Percentiles rank a stretch among this genome's conserved stretches.
Conservation (phyloP, 306 rosid species). For the Amphicarpaea edgeworthii region DNA sequence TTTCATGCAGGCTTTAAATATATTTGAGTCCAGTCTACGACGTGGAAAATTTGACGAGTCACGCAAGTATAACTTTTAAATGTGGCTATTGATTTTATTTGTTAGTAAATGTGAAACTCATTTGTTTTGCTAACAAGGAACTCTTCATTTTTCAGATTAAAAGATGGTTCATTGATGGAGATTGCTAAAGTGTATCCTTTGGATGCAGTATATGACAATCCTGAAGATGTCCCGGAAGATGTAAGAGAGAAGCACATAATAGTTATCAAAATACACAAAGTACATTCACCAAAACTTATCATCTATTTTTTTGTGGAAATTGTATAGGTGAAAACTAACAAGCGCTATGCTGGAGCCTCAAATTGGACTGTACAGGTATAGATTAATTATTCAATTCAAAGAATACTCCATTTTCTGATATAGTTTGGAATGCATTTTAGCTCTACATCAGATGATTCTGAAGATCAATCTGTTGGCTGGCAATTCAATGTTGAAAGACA, state of each 20-base stretch:
- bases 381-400: slow-evolving; percentile 8
- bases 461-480: background rate
- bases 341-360: slow-evolving; percentile 93
- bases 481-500: slow-evolving; percentile 3
- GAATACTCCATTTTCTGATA: background rate
- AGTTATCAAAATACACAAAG: background rate
- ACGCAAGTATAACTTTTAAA: slow-evolving; percentile 62
- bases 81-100: slow-evolving; percentile 22
- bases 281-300: background rate
- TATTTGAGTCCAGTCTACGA: slow-evolving; percentile 90
- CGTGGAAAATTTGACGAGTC: slow-evolving; percentile 97
- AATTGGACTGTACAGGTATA: slow-evolving; percentile 93
- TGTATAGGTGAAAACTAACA: slow-evolving; percentile 78
- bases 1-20: slow-evolving; percentile 81
- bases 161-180: slow-evolving; percentile 92
- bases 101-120: background rate
- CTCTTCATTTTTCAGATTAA: slow-evolving; percentile 65
- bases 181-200: slow-evolving; percentile 90
- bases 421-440: background rate
- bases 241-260: slow-evolving; percentile 55
- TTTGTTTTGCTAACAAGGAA: slow-evolving; percentile 41
- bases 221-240: slow-evolving; percentile 94
- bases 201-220: slow-evolving; percentile 92
- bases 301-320: slow-evolving; percentile 19
- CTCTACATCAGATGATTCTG: background rate